A percentile compares a stretch with the other conserved stretches of the same genome.
Conservation (phyloP, 106 monocot genomes). For the Posidonia australis region DNA sequence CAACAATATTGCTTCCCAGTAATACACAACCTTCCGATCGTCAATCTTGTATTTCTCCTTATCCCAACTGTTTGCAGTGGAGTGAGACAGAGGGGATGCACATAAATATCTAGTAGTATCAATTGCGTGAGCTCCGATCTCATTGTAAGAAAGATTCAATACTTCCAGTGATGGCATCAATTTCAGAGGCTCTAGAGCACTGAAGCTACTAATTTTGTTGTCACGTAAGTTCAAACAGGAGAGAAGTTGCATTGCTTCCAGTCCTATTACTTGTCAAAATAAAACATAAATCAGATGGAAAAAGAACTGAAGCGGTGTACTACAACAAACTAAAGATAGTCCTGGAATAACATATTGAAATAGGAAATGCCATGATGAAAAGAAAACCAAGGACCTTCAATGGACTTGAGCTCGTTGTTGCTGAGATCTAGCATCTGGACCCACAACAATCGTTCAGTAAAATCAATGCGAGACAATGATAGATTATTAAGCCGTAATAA, state of each 20-base stretch:
- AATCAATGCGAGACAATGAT: constrained; percentile 72
- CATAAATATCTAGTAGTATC: constrained; percentile 67
- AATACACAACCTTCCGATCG: constrained; percentile 12
- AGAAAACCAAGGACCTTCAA: constrained; percentile 36
- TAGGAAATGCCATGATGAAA: not conserved
- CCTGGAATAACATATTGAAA: not conserved
- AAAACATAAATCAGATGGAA: constrained; percentile 1
- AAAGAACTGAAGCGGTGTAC: not conserved
- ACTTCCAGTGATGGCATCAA: constrained; percentile 41
- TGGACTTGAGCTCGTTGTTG: constrained; percentile 68
- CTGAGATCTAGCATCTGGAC: constrained; percentile 85
- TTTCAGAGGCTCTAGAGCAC: constrained; percentile 68
- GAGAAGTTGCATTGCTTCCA: constrained; percentile 84
- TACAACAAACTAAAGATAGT: not conserved
- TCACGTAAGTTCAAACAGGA: constrained; percentile 55
- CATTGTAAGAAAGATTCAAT: constrained; percentile 67
- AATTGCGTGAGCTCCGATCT: constrained; percentile 59
- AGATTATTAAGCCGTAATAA: constrained; percentile 32
- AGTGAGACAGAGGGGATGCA: constrained; percentile 68
- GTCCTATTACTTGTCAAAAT: constrained; percentile 26
- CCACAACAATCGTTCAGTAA: constrained; percentile 63
- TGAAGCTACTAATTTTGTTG: constrained; percentile 60
- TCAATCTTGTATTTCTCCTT: constrained; percentile 13
- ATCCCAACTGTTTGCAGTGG: constrained; percentile 1
- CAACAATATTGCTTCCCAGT: constrained; percentile 70